Evolutionary conservation across 805 yeast genomes (phyloP), one percentile per base, ranked within the genome.

Genomic region (Cyberlindnera americana): DNA sequence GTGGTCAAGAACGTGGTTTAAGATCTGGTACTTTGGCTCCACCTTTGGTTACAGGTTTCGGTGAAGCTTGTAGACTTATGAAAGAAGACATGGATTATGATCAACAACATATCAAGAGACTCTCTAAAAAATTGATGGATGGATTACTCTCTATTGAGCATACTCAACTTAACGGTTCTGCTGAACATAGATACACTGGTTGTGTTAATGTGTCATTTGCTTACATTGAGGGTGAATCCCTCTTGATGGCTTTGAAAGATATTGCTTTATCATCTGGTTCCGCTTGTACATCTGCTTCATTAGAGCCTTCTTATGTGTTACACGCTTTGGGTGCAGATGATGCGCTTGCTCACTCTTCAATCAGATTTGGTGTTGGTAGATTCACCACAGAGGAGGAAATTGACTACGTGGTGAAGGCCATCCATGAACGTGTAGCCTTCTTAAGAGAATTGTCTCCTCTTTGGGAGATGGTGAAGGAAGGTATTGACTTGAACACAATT

Each of bases 391-490:
- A 90, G 54, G 95, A 78, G 37, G 99, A 93, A 66, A 77, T 93
- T 38, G 98, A 93, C 60, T 93, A 90, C 59, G 99, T 93, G 35
- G 73, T 93, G 49, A 71, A 83, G 43, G 96, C 96, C 12, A 87
- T 93, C 43, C 72, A 78, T 41, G 90, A 87, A 61, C 79, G 97
- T 65, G 98, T 93, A 40, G 82, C 81, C 48, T 88, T 88, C 66
- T 75, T 93, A 60, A 79, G 99, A 66, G 91, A 89, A 58, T 73
- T 93, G 66, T 81, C 93, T 42, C 99, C 99, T 35, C 72, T 93
- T 55, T 93, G 98, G 98, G 99, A 93, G 69, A 90, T 93, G 98
- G 96, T 88, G 42, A 96, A 93, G 66, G 98, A 93, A 51, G 99
- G 99, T 52, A 91, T 93, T 56, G 99, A 93, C 60, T 72, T 93